phyloP scores from a whole-genome alignment of 495 filamentous ascomycete genomes.

The Aspergillus hancockii region DNA sequence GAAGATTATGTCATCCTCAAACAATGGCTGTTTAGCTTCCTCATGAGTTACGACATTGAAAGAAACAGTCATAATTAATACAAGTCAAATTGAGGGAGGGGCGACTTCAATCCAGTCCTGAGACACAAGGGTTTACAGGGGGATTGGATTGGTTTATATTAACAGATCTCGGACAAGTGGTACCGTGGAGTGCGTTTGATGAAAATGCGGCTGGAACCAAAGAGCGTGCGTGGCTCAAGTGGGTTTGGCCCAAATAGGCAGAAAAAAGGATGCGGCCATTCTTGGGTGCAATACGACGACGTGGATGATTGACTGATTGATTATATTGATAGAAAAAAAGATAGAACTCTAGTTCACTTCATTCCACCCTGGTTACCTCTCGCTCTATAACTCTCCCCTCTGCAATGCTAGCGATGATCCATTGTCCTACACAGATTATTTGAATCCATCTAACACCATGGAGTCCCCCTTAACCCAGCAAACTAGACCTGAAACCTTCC shows the following conservation, averaged over 20 bases:
- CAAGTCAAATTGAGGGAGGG: not conserved
- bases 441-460: slow-evolving; percentile 52
- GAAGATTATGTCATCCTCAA: too few species aligned
- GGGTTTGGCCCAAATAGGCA: slow-evolving; percentile 16
- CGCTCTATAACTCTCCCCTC: slow-evolving; percentile 1
- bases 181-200: slow-evolving; percentile 4
- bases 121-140: not conserved
- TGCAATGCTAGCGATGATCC: slow-evolving; percentile 19
- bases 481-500: slow-evolving; percentile 83
- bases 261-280: slow-evolving; percentile 11
- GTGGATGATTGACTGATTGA: not conserved
- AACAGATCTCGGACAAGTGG: slow-evolving; percentile 1
- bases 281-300: slow-evolving; percentile 19
- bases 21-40: too few species aligned
- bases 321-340: not conserved
- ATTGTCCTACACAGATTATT: slow-evolving; percentile 15
- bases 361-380: not conserved
- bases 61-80: too few species aligned
- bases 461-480: slow-evolving; percentile 92
- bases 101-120: too few species aligned
- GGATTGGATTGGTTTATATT: not conserved
- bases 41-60: too few species aligned
- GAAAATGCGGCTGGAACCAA: slow-evolving; percentile 11
- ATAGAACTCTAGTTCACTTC: slow-evolving; percentile 1
- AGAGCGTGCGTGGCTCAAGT: slow-evolving; percentile 20